A percentile compares a stretch with the other conserved stretches of the same genome.
Conservation (phyloP, 352 stramenopile genomes). For the Ochromonadaceae sp. region DNA sequence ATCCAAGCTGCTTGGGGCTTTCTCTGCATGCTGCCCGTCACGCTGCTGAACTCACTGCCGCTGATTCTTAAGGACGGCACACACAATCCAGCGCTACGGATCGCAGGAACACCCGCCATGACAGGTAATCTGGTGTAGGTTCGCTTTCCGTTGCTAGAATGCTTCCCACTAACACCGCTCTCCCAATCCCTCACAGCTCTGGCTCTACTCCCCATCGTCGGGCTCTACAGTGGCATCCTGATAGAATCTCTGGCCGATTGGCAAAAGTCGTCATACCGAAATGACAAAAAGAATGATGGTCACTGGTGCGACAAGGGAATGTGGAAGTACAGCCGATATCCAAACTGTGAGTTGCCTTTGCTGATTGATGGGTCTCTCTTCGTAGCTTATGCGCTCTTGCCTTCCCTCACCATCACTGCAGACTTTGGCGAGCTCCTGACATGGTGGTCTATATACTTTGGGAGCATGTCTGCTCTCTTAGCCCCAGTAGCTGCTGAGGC, state of each 20-base stretch:
- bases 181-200: not conserved
- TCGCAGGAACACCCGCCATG: too few species aligned
- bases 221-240: not conserved
- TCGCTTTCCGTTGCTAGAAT: not conserved
- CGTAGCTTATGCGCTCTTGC: not conserved
- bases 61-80: not conserved
- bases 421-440: conserved; percentile 8
- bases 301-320: not conserved
- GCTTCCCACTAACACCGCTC: not conserved
- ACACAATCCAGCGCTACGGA: not conserved
- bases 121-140: too few species aligned
- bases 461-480: not conserved
- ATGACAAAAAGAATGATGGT: not conserved
- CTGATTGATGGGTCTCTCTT: not conserved
- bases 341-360: not conserved
- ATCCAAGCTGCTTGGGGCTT: conserved; percentile 3
- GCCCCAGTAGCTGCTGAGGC: too few species aligned
- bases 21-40: conserved; percentile 10
- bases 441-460: not conserved
- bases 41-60: conserved; percentile 1
- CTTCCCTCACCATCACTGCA: too few species aligned
- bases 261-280: not conserved
- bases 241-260: conserved; percentile 4
- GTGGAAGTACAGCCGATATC: not conserved
- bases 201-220: not conserved